Evolutionary conservation across 495 filamentous ascomycete species (phyloP).

Genomic region (Talaromyces thailandensis): DNA sequence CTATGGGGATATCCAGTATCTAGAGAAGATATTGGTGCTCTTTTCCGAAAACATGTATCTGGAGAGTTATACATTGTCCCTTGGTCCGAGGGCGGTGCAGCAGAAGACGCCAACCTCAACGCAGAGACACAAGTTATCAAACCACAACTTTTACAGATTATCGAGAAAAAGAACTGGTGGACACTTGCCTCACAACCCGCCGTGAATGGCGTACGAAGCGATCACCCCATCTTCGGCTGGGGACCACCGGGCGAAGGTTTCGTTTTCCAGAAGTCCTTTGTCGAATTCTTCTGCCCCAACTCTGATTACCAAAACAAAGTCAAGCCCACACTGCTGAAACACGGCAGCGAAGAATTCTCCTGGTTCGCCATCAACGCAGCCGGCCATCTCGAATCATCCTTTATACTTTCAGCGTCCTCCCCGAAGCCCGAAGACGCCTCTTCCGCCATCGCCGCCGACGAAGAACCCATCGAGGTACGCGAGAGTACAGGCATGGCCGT

Average conservation of each 20-base stretch:
- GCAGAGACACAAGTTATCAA: slow-evolving; percentile 77
- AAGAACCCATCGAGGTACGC: slow-evolving; percentile 25
- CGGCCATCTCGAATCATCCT: slow-evolving; percentile 63
- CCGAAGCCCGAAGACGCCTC: slow-evolving; percentile 6
- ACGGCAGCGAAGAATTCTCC: slow-evolving; percentile 55
- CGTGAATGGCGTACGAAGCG: slow-evolving; percentile 71
- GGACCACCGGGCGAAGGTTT: slow-evolving; percentile 79
- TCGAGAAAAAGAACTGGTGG: slow-evolving; percentile 74
- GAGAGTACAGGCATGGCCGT: slow-evolving; percentile 74
- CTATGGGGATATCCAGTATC: slow-evolving; percentile 76
- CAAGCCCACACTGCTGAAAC: slow-evolving; percentile 47
- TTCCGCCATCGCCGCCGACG: slow-evolving; percentile 21
- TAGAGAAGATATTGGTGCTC: slow-evolving; percentile 55
- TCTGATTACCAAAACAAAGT: slow-evolving; percentile 57
- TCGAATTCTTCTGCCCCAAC: slow-evolving; percentile 82
- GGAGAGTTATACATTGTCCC: slow-evolving; percentile 70
- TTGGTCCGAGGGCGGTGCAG: slow-evolving; percentile 84
- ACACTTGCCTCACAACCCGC: slow-evolving; percentile 94
- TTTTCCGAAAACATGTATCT: slow-evolving; percentile 73
- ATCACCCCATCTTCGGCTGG: slow-evolving; percentile 84
- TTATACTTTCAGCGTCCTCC: background rate
- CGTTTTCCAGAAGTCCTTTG: slow-evolving; percentile 97
- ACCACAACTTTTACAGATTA: slow-evolving; percentile 61
- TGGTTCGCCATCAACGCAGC: slow-evolving; percentile 75
- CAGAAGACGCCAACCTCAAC: slow-evolving; percentile 41